Evolutionary conservation across 805 yeast genomes (phyloP), one percentile per base, ranked within the genome.

Genomic region (Saturnispora dispora): DNA sequence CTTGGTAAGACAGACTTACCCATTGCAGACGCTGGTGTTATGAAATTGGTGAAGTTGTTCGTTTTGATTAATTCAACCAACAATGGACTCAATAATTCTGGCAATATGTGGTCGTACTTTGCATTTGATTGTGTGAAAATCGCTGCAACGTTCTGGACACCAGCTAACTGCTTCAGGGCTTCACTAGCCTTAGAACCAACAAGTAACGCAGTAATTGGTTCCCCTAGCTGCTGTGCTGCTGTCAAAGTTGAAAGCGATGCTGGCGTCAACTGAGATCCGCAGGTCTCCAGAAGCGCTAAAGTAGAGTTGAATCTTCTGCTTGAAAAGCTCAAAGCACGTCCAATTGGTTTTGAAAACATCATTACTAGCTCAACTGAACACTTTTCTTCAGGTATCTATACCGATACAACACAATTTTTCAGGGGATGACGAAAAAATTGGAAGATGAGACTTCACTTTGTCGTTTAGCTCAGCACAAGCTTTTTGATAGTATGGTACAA

Each of bases 1-100:
- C 98, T 77, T 39, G 99, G 98, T 46, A 93, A 70, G 32, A 90
- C 71, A 54, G 84, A 84, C 67, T 90, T 89, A 47, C 97, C 96
- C 22, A 83, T 83, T 1, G 96, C 81, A n/a, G 95, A 82, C 39
- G 91, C 86, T 4, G 95, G 79, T 11, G 84, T 79, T 18, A 91
- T 71, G 68, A 72, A 76, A 28, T 71, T 75, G 40, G 61, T 70
- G 11, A 85, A 78, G 32, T 43, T 37, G n/a, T 52, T 48, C 20
- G 51, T 36, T 56, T 71, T 68, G 47, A 83, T 65, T 41, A 78
- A 60, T 54, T 74, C 67, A 56, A 73, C 71, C 60, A 80, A 52
- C 51, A 88, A 69, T n/a, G 93, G 89, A 5, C 95, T 74, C 45
- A 85, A 71, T 60, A 79, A 78, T 69, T 91, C 99, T 5, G 98